phyloP scores from a whole-genome alignment of 2,329 filamentous ascomycete genomes.

The Aspergillus sp. region DNA sequence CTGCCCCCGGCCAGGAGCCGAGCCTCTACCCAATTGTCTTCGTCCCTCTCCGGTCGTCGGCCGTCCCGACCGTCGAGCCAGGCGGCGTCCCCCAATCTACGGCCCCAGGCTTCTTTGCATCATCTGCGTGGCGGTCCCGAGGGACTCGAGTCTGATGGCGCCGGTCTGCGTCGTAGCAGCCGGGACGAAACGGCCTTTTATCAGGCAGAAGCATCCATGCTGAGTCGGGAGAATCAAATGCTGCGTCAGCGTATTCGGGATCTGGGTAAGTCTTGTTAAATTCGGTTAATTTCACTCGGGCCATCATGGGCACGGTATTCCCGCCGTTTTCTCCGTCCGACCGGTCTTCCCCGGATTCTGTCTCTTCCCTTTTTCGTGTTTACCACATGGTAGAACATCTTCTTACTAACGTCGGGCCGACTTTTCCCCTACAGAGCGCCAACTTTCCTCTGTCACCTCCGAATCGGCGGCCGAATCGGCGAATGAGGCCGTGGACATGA shows the following conservation, averaged over 20 bases:
- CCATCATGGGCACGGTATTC: too few relatives aligned
- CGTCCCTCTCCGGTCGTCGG: slow-evolving; percentile 28
- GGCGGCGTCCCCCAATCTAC: slow-evolving; percentile 30
- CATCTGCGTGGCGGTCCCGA: slow-evolving; percentile 13
- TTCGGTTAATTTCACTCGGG: too few relatives aligned
- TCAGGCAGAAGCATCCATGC: slow-evolving; percentile 40
- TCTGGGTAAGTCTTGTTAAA: slow-evolving; percentile 27
- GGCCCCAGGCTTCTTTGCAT: slow-evolving; percentile 15
- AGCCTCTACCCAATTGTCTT: slow-evolving; percentile 23
- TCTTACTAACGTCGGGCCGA: too few relatives aligned
- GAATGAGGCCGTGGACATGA: slow-evolving; percentile 15
- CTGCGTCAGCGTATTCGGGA: slow-evolving; percentile 41
- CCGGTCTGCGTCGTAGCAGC: slow-evolving; percentile 26
- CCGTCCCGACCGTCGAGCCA: slow-evolving; percentile 29
- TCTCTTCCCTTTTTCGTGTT: slow-evolving; percentile 24
- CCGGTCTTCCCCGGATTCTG: neutral
- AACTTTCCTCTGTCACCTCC: slow-evolving; percentile 1
- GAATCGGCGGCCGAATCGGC: slow-evolving; percentile 9
- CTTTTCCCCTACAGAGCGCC: too few relatives aligned
- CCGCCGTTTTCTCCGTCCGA: neutral
- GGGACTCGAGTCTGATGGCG: slow-evolving; percentile 18
- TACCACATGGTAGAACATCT: slow-evolving; percentile 4
- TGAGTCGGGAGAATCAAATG: slow-evolving; percentile 43
- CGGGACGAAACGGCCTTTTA: slow-evolving; percentile 41
- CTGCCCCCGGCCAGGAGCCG: slow-evolving; percentile 23